Base-by-base conservation (phyloP, 352 stramenopile genomes). In the Phytophthora fragariaefolia region DNA sequence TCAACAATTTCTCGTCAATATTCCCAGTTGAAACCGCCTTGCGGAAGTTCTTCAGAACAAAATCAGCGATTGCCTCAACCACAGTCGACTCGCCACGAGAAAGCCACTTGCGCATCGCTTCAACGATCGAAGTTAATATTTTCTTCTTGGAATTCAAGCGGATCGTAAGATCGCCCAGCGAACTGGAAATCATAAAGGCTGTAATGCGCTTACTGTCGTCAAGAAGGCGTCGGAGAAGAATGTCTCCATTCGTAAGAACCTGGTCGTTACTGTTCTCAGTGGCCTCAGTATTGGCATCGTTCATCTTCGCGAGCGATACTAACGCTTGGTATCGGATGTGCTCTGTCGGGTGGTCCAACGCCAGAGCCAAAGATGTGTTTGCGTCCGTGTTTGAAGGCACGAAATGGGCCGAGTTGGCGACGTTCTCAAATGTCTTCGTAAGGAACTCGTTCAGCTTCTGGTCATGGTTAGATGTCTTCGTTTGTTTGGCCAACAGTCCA, bases 371-470 rank as follows among this genome's bases (percentile, higher is more conserved):
- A 6, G 87, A 94, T 26, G 85, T 95, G 57, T 79, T 87, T n/a
- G 82, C 82, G 48, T 90, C 77, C 5, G 71, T 76, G 27, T 66
- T 74, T 1, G 78, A 83, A 12, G 84, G 83, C 51, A 95, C 60
- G 66, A 93, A 95, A 58, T 92, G 84, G 8, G 87, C 82, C 50
- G 87, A 93, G 63, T 92, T 91, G 4, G 87, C 74, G 7, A 95
- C 73, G 36, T 83, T 82, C 18, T 80, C 68, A 60, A 95, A 93
- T 24, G 87, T 92, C 24, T 75, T 71, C 18, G 77, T 74, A 12
- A 95, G 32, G 58, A 95, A 95, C 56, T 69, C 63, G 58, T 76
- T 77, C n/a, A 90, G 53, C 23, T 74, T 73, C 68, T 90, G 86
- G 43, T 77, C 71, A 34, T 74, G 65, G 43, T 88, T 82, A 26